phyloP scores from a whole-genome alignment of 208 protist species.

The Naegleria gruberi region DNA sequence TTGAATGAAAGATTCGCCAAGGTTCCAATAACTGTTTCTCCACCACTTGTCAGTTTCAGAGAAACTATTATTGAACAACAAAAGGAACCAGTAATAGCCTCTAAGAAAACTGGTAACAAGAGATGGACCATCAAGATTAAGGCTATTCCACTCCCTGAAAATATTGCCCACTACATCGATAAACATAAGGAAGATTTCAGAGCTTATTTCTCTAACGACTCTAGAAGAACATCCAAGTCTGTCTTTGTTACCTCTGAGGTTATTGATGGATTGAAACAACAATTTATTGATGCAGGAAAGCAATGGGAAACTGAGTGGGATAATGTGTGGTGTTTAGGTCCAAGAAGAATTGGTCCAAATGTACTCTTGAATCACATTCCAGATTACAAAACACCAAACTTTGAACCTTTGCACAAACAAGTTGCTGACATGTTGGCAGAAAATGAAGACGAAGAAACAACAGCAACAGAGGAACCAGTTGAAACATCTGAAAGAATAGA shows the following conservation, averaged over 20 bases:
- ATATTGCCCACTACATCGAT: slow-evolving; percentile 62
- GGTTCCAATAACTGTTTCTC: slow-evolving; percentile 20
- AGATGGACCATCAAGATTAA: slow-evolving; percentile 29
- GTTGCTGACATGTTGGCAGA: background rate
- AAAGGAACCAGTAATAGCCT: background rate
- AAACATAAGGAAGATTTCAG: slow-evolving; percentile 38
- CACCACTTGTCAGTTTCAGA: slow-evolving; percentile 61
- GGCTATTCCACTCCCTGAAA: slow-evolving; percentile 48
- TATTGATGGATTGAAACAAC: background rate
- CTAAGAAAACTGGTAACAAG: slow-evolving; percentile 37
- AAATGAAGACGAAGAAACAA: background rate
- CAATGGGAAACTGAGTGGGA: slow-evolving; percentile 3
- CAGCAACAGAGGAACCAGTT: background rate
- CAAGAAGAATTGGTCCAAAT: slow-evolving; percentile 49
- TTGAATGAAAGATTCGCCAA: slow-evolving; percentile 54
- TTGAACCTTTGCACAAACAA: slow-evolving; percentile 29
- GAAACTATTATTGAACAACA: slow-evolving; percentile 56
- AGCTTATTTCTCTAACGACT: background rate
- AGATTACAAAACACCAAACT: slow-evolving; percentile 21
- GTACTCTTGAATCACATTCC: slow-evolving; percentile 52
- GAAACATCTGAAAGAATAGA: background rate
- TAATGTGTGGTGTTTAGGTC: slow-evolving; percentile 50
- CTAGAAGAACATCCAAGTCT: background rate
- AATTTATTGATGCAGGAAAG: background rate
- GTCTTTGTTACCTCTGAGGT: background rate